Percentiles rank a stretch among this genome's conserved stretches.
These are phyloP conservation scores for Sarocladiaceae sp. DNA, from an alignment of 2,329 filamentous ascomycete species.

Conservation along the genomic window DNA sequence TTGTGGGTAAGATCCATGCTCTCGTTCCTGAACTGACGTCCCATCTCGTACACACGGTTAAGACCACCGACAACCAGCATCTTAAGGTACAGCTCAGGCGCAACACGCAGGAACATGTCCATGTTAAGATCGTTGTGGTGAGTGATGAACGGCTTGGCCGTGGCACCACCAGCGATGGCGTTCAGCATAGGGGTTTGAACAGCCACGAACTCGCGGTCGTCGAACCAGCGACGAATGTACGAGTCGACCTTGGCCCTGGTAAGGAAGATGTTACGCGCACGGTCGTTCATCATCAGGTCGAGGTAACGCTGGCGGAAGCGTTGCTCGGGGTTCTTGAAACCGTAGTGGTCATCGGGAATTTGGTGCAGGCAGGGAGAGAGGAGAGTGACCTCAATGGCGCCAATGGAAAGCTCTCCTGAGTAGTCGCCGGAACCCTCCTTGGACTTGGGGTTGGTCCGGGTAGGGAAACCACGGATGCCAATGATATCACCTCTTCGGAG, in stretches of 20 bases:
- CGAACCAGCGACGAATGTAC: constrained; percentile 85
- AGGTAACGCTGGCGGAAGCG: constrained; percentile 90
- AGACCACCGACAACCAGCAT: constrained; percentile 90
- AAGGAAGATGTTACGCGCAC: constrained; percentile 74
- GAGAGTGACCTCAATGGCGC: constrained; percentile 78
- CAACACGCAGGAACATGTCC: constrained; percentile 91
- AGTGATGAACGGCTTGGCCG: constrained; percentile 86
- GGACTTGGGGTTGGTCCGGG: constrained; percentile 79
- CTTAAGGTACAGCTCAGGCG: constrained; percentile 95
- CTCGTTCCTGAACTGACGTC: constrained; percentile 93
- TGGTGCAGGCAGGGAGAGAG: constrained; percentile 82
- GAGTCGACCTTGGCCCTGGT: constrained; percentile 82
- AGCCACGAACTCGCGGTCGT: constrained; percentile 81
- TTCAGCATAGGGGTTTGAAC: constrained; percentile 99
- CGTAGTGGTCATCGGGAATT: constrained; percentile 78
- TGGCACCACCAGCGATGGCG: constrained; percentile 89
- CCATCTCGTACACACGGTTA: constrained; percentile 92
- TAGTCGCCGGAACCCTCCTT: constrained; percentile 65
- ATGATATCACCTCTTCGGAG: constrained; percentile 90
- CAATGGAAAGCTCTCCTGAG: constrained; percentile 82
- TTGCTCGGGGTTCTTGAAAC: constrained; percentile 92
- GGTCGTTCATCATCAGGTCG: constrained; percentile 95
- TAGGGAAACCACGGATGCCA: constrained; percentile 40
- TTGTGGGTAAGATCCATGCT: constrained; percentile 74
- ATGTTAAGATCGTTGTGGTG: constrained; percentile 95